Evolutionary conservation across 2,329 filamentous ascomycete species (phyloP).

Genomic region (Aspergillus ochraceus): DNA sequence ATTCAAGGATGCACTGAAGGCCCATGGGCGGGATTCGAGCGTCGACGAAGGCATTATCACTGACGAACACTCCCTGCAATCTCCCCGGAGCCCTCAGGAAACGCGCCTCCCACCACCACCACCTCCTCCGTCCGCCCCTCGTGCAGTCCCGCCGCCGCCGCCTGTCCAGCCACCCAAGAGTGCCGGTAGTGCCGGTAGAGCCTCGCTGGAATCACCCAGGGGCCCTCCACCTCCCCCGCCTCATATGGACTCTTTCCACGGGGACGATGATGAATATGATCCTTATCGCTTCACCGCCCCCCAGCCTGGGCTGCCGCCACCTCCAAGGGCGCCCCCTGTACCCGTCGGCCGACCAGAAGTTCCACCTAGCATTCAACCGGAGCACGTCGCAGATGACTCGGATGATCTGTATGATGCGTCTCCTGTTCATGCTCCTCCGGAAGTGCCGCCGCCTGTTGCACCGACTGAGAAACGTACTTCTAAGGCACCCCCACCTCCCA

Average conservation of each 20-base stretch:
- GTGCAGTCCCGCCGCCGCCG: constrained; percentile 64
- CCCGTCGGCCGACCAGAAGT: constrained; percentile 20
- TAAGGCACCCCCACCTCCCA: constrained; percentile 49
- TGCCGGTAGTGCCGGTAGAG: constrained; percentile 18
- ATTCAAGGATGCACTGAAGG: constrained; percentile 88
- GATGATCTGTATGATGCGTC: constrained; percentile 51
- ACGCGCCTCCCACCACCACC: constrained; percentile 52
- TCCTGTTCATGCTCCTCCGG: constrained; percentile 37
- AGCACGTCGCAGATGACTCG: constrained; percentile 34
- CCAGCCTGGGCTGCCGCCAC: constrained; percentile 30
- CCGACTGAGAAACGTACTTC: constrained; percentile 43
- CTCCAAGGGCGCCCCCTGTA: constrained; percentile 25
- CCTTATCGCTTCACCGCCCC: constrained; percentile 53
- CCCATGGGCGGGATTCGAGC: constrained; percentile 75
- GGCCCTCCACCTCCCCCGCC: constrained; percentile 46
- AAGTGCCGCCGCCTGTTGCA: constrained; percentile 29
- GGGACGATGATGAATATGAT: constrained; percentile 55
- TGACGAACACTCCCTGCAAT: constrained; percentile 55
- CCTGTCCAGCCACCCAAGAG: constrained; percentile 60
- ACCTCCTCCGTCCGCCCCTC: constrained; percentile 58
- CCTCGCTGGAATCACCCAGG: constrained; percentile 33
- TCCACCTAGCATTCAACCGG: constrained; percentile 24
- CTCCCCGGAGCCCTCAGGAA: constrained; percentile 43
- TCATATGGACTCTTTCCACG: constrained; percentile 43
- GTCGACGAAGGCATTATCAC: constrained; percentile 65